Conservation (phyloP, 148 eudicot genomes). For the Silene uniflora region DNA sequence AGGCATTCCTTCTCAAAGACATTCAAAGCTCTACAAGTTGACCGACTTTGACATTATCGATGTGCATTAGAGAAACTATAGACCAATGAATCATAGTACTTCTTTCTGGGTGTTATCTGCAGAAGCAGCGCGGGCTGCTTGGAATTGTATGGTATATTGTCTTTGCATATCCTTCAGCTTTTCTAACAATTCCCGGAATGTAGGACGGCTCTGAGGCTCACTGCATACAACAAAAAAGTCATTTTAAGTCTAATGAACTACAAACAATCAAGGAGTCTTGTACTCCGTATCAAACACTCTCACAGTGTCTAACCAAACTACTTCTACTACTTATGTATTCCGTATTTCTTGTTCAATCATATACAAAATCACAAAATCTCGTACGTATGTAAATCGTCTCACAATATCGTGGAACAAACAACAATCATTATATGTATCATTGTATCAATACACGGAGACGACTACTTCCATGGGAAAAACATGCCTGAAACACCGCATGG, state of each 20-base stretch:
- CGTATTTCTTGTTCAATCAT: background rate
- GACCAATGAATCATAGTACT: slow-evolving; percentile 12
- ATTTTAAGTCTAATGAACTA: background rate
- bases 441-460: background rate
- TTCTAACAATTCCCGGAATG: slow-evolving; percentile 83
- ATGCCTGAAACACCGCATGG: background rate
- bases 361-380: background rate
- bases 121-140: slow-evolving; percentile 50
- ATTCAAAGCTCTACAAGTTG: slow-evolving; percentile 8
- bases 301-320: too few species aligned
- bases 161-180: slow-evolving; percentile 74
- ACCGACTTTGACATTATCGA: background rate
- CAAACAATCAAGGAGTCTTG: too few species aligned
- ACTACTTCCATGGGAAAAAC: background rate
- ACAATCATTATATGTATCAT: background rate
- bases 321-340: too few species aligned
- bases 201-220: slow-evolving; percentile 71
- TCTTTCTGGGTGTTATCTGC: slow-evolving; percentile 44
- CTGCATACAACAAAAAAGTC: slow-evolving; percentile 33
- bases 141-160: slow-evolving; percentile 51
- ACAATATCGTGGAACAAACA: background rate
- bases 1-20: slow-evolving; percentile 5
- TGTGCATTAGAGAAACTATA: background rate
- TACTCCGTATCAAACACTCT: too few species aligned
- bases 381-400: background rate